A percentile compares a stretch with the other conserved stretches of the same genome.
Evolutionary conservation across 108 stramenopile species (phyloP).

Genomic region (Cyclotella sp.): DNA sequence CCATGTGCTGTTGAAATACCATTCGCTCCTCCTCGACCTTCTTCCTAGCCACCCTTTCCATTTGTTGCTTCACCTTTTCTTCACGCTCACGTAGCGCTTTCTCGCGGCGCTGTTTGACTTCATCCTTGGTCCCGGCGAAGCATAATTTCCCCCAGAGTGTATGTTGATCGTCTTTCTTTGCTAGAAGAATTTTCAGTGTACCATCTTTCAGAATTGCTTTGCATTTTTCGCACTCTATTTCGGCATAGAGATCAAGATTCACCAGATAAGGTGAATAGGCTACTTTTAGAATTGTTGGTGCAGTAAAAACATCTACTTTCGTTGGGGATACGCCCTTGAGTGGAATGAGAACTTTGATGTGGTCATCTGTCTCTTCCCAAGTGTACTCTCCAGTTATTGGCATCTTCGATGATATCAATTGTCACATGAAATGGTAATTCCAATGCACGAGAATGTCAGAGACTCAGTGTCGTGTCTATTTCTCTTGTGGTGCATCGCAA

Average conservation of each 20-base stretch:
- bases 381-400: slow-evolving; percentile 41
- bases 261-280: slow-evolving; percentile 45
- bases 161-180: slow-evolving; percentile 26
- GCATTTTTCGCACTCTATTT: slow-evolving; percentile 45
- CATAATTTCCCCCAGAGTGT: slow-evolving; percentile 48
- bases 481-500: too few relatives aligned
- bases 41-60: slow-evolving; percentile 2
- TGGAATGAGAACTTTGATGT: slow-evolving; percentile 32
- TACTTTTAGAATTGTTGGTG: slow-evolving; percentile 36
- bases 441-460: too few relatives aligned
- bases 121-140: slow-evolving; percentile 37
- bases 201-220: slow-evolving; percentile 60
- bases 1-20: slow-evolving; percentile 13
- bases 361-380: slow-evolving; percentile 33
- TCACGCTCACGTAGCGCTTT: slow-evolving; percentile 35
- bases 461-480: too few relatives aligned
- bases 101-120: slow-evolving; percentile 24
- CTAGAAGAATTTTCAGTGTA: slow-evolving; percentile 41
- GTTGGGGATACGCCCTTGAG: slow-evolving; percentile 49
- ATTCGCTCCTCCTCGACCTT: slow-evolving; percentile 22
- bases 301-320: slow-evolving; percentile 41
- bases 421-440: too few relatives aligned
- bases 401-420: slow-evolving; percentile 9
- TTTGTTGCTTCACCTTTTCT: slow-evolving; percentile 30
- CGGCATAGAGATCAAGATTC: slow-evolving; percentile 37